Percentiles rank a stretch among this genome's conserved stretches.
Conservation (phyloP, 495 filamentous ascomycete species). For the Trichoderma parareesei region DNA sequence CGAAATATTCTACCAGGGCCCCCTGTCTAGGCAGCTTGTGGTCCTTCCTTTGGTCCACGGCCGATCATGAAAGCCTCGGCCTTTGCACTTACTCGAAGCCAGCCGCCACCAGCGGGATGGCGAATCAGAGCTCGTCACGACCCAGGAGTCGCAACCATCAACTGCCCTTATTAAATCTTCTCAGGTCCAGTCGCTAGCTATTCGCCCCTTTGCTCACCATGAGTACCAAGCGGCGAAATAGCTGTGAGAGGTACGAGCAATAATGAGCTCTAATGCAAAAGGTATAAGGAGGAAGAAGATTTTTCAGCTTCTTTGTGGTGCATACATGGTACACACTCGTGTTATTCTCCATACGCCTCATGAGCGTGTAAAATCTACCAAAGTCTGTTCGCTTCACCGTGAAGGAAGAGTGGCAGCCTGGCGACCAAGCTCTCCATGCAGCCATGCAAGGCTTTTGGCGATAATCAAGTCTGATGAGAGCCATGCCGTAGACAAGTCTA, state of each 20-base stretch:
- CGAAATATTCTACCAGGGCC: not conserved
- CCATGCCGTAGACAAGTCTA: not conserved
- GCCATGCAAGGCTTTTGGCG: not conserved
- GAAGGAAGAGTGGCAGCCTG: not conserved
- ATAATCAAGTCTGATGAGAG: too few species aligned
- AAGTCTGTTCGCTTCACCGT: not conserved
- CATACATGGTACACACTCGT: too few species aligned
- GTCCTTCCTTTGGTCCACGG: not conserved
- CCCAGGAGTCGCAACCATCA: not conserved
- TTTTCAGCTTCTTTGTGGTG: not conserved
- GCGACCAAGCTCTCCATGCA: not conserved
- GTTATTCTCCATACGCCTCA: not conserved
- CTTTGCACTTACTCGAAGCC: not conserved
- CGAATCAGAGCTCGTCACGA: not conserved
- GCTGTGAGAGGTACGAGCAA: too few species aligned
- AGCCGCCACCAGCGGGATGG: constrained; percentile 2
- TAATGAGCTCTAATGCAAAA: not conserved
- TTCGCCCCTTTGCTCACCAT: not conserved
- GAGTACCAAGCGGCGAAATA: not conserved
- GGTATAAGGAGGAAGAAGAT: not conserved
- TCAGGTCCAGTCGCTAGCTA: constrained; percentile 1
- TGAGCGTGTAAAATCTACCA: not conserved
- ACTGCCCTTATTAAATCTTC: not conserved
- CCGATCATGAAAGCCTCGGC: not conserved
- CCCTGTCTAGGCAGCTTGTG: too few species aligned